phyloP scores from a whole-genome alignment of 768 basidiomycete species.

The Gelatoporia subvermispora region DNA sequence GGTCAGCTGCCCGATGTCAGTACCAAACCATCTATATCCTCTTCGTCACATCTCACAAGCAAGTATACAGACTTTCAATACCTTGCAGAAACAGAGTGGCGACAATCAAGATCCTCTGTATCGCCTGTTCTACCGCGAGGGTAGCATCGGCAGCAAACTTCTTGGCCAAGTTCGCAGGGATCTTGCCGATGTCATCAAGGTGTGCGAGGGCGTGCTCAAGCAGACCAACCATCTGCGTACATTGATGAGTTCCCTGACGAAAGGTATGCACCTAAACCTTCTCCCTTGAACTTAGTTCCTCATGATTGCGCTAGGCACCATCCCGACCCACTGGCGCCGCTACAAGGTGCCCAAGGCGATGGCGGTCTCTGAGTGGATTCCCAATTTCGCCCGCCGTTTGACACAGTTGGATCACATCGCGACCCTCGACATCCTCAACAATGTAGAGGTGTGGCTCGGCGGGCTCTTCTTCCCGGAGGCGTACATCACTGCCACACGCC shows the following conservation, averaged over 20 bases:
- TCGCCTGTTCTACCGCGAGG: constrained; percentile 86
- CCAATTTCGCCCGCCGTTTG: constrained; percentile 74
- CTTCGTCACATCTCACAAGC: not conserved
- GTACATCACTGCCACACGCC: constrained; percentile 92
- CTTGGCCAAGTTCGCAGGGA: constrained; percentile 79
- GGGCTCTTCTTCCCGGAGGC: constrained; percentile 96
- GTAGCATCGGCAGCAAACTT: constrained; percentile 72
- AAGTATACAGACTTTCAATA: constrained; percentile 53
- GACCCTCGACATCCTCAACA: constrained; percentile 51
- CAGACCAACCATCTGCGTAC: constrained; percentile 95
- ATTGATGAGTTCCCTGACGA: constrained; percentile 84
- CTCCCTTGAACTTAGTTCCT: constrained; percentile 1
- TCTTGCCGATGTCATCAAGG: constrained; percentile 73
- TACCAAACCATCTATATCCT: constrained; percentile 1
- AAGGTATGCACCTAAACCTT: constrained; percentile 49
- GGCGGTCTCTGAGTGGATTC: constrained; percentile 83
- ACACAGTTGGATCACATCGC: constrained; percentile 78
- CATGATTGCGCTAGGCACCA: constrained; percentile 52
- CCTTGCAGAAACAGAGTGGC: constrained; percentile 54
- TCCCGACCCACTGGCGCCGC: constrained; percentile 82
- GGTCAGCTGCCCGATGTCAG: constrained; percentile 68
- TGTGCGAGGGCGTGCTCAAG: constrained; percentile 84
- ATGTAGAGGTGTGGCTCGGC: constrained; percentile 87
- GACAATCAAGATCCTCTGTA: constrained; percentile 83
- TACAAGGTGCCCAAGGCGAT: constrained; percentile 85